phyloP scores from a whole-genome alignment of 2,329 filamentous ascomycete genomes.

The Phaeosphaeriaceae sp. region DNA sequence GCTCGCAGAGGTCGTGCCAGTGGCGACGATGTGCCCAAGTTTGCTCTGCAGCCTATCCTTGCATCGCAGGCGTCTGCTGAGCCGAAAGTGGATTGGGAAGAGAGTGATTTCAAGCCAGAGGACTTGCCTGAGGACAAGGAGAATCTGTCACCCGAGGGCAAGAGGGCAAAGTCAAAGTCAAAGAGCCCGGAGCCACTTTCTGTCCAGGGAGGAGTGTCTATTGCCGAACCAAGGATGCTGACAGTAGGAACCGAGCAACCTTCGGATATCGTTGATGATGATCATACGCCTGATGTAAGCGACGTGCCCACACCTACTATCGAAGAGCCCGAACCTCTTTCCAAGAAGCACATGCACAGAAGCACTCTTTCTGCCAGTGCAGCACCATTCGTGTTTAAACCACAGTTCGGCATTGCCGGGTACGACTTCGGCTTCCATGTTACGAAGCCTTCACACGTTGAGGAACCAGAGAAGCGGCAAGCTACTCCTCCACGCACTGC shows the following conservation, averaged over 20 bases:
- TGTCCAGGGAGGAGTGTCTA: constrained; percentile 14
- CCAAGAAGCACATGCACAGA: constrained; percentile 41
- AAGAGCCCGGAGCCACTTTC: constrained; percentile 35
- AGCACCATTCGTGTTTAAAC: constrained; percentile 66
- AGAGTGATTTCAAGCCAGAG: constrained; percentile 28
- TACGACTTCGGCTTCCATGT: constrained; percentile 49
- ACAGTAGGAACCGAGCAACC: constrained; percentile 23
- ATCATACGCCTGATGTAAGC: constrained; percentile 34
- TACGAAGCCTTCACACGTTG: constrained; percentile 44
- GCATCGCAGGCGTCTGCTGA: constrained; percentile 47
- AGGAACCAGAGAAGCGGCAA: constrained; percentile 29
- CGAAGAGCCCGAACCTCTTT: constrained; percentile 30
- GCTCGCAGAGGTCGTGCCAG: constrained; percentile 69
- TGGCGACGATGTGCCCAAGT: constrained; percentile 75
- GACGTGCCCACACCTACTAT: constrained; percentile 38
- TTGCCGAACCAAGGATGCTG: constrained; percentile 13
- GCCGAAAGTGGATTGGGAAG: constrained; percentile 28
- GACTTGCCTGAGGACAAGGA: constrained; percentile 44
- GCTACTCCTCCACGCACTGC: constrained; percentile 25
- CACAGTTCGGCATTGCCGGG: constrained; percentile 34
- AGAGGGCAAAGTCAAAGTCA: constrained; percentile 31
- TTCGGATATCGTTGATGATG: constrained; percentile 23
- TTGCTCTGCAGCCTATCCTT: constrained; percentile 61
- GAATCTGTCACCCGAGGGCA: constrained; percentile 41
- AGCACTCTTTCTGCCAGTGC: constrained; percentile 73